Evolutionary conservation across 192 early-diverging fungal species (phyloP), one percentile per base, ranked within the genome.

Genomic region (Borealophlyctis nickersoniae): DNA sequence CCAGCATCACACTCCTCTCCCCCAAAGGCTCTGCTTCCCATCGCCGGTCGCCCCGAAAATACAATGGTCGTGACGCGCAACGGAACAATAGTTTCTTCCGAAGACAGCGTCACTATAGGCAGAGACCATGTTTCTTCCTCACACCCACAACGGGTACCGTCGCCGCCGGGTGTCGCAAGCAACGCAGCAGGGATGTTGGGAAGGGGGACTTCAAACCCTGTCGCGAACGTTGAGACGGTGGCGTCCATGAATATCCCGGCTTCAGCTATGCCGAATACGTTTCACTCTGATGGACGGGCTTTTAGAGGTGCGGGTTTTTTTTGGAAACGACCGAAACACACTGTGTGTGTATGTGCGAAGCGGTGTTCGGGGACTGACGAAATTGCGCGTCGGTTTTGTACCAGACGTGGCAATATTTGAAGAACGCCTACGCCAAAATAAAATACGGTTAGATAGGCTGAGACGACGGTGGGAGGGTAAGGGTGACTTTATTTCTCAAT

Each of bases 211-310:
- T 45, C 39, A 45, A 45, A 19, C 39, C 67, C 67, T 26, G 67
- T 69, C 11, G 67, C 67, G 33, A 69, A 69, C 33, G 60, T 69
- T 14, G 60, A 69, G 53, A 62, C 67, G 26, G 53, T 69, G 0
- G 60, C 67, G 0, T 63, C 53, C 31, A 69, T 63, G 59, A 55
- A 55, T 31, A 27, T 69, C 24, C 60, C 67, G 33, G 58, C 23
- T 3, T 33, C 49, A 4, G 34, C 54, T 27, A 62, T 69, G 27
- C 49, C 60, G 30, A 63, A 26, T 27, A 62, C 32, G 53, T 69
- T 69, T 57, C 67, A 69, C 36, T 50, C 60, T 2, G 55, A 45
- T n/a, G 52, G 57, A 27, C 60, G 56, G 5, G 67, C 67, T n/a
- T 69, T 56, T 34, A 55, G 30, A 57, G 67, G 66, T 67, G 39